A percentile compares a stretch with the other conserved stretches of the same genome.
Evolutionary conservation across 805 yeast genomes (phyloP).

Genomic region (Candida pini): DNA sequence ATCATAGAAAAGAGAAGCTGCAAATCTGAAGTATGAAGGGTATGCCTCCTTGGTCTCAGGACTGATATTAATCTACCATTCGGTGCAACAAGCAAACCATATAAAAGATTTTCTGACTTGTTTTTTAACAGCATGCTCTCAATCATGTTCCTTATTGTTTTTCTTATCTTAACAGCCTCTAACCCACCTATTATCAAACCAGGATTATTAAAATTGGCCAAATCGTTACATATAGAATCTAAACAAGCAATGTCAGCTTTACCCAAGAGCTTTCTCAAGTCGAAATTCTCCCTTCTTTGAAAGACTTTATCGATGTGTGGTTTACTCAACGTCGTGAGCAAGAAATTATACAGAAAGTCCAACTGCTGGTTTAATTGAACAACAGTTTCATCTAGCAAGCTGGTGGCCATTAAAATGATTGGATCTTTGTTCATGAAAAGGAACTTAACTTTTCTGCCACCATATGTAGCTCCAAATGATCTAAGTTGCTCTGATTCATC

Average conservation of each 20-base stretch:
- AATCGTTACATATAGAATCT: constrained; percentile 52
- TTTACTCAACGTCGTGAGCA: constrained; percentile 78
- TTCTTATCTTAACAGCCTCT: constrained; percentile 55
- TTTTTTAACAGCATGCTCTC: constrained; percentile 47
- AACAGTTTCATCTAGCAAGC: constrained; percentile 49
- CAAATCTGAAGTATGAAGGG: constrained; percentile 75
- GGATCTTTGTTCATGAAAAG: constrained; percentile 63
- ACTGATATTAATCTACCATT: constrained; percentile 62
- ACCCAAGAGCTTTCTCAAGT: constrained; percentile 68
- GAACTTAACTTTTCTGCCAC: constrained; percentile 37
- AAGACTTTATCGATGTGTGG: constrained; percentile 69
- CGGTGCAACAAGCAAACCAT: constrained; percentile 66
- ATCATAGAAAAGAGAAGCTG: constrained; percentile 69
- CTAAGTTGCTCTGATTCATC: constrained; percentile 34
- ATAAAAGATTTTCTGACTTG: constrained; percentile 53
- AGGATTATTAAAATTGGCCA: constrained; percentile 48
- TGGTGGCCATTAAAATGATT: constrained; percentile 65
- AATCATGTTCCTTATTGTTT: constrained; percentile 51
- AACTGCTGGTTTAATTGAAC: constrained; percentile 56
- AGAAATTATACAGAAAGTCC: constrained; percentile 65
- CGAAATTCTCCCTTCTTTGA: constrained; percentile 70
- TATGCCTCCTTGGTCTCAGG: constrained; percentile 71
- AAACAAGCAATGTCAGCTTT: constrained; percentile 69
- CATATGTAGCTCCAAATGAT: constrained; percentile 43
- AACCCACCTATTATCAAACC: constrained; percentile 60